Evolutionary conservation across 495 filamentous ascomycete species (phyloP), one percentile per base, ranked within the genome.

Genomic region (Pseudevernia furfuracea): DNA sequence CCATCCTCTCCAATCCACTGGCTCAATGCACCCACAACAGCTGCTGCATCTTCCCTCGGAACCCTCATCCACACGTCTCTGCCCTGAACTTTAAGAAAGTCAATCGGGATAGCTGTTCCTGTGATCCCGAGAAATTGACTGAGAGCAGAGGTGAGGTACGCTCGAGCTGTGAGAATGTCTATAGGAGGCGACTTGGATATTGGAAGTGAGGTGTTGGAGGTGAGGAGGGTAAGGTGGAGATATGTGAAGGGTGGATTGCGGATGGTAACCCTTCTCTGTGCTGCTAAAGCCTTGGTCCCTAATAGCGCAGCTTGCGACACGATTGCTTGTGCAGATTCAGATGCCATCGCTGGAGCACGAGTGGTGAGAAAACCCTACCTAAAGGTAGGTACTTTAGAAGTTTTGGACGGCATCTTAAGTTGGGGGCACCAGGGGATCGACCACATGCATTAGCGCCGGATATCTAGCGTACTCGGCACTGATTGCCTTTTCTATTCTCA

Each of bases 71-170:
- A 96, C 39, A 81, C 81, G 19, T 83, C 77, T 34, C 72, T 66
- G 2, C 73, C 79, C 11, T 81, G 75, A 7, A 89, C 74, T 52
- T 89, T 84, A 11, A 97, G 78, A 39, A 96, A 87, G 69, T 97
- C 93, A 65, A 96, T 74, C 1, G 87, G 77, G 28, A 96, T 90
- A 1, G 87, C 83, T 8, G 87, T 79, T 39, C 93, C 93, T 3
- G 84, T 84, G 38, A 88, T 69, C 12, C 93, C 93, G 25, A 96
- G 84, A 75, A 89, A 96, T 70, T 92, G 89, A 12, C 80, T 81
- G 1, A 96, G 77, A 0, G 91, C 88, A 37, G 87, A 74, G 28
- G 83, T 86, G 59, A 94, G 85, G 69, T 90, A 84, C 1, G 87
- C 82, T 44, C 86, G 87, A 39, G 84, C 82, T 56, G 90, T 92